These are phyloP conservation scores for Piedraia hortae DNA, from an alignment of 2,329 filamentous ascomycete species.

Conservation along the genomic window DNA sequence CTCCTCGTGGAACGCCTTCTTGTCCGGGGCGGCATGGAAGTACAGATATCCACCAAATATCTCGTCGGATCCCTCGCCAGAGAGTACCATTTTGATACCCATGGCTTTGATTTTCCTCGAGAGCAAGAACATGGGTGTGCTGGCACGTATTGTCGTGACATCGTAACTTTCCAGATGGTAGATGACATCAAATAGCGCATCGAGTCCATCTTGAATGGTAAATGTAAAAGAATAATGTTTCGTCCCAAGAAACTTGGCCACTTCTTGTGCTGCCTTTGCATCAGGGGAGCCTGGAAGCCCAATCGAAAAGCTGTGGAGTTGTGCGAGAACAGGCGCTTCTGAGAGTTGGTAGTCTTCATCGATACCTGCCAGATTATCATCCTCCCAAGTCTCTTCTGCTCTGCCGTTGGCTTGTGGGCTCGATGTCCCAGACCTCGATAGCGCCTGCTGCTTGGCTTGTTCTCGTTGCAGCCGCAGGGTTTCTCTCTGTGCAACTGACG, in stretches of 20 bases:
- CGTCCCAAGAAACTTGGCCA: constrained; percentile 87
- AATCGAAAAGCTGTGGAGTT: constrained; percentile 97
- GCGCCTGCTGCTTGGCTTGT: constrained; percentile 16
- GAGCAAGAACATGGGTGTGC: constrained; percentile 93
- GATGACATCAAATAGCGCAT: constrained; percentile 91
- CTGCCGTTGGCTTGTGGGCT: constrained; percentile 8
- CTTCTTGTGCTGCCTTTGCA: constrained; percentile 70
- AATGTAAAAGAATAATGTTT: constrained; percentile 98
- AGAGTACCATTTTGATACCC: constrained; percentile 98
- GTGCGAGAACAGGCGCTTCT: constrained; percentile 70
- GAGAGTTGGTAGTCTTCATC: constrained; percentile 76
- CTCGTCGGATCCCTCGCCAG: constrained; percentile 88
- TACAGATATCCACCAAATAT: constrained; percentile 97
- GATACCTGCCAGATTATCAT: constrained; percentile 60
- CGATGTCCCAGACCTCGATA: constrained; percentile 9
- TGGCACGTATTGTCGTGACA: constrained; percentile 92
- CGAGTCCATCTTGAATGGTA: constrained; percentile 87
- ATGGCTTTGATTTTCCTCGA: constrained; percentile 98
- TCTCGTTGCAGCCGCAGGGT: constrained; percentile 26
- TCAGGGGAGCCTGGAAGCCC: constrained; percentile 82
- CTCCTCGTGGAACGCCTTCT: constrained; percentile 82
- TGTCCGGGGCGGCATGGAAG: constrained; percentile 84
- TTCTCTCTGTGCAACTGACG: constrained; percentile 84
- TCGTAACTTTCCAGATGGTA: constrained; percentile 95
- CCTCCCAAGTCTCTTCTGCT: constrained; percentile 18